Evolutionary conservation across 495 filamentous ascomycete species (phyloP), one percentile per base, ranked within the genome.

Genomic region (Aspergillus heteromorphus): DNA sequence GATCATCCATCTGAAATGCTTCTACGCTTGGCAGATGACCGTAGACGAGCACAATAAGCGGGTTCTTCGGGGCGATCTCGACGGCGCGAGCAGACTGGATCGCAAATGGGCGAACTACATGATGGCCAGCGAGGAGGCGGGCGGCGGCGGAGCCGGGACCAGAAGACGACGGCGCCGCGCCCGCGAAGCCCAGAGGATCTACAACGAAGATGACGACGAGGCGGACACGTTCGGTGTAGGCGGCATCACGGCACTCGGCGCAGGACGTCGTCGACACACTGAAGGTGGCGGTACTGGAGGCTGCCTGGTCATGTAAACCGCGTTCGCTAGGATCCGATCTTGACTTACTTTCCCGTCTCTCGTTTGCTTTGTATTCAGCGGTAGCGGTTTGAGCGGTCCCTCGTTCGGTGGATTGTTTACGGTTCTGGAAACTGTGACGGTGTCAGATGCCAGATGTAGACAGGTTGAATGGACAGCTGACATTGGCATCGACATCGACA

Each of bases 81-180:
- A 71, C 0, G 74, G 87, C 3, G 93, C 93, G 1, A 71, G 73
- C 30, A 73, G 87, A 11, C 74, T 98, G 18, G 91, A 96, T 72
- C 76, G 82, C 47, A 95, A 91, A 71, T 98, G 93, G 93, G 89
- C 85, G 0, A 87, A 95, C 29, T 92, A 91, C 58, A 97, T 97
- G 93, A 86, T 92, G 70, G 84, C 87, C 6, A 87, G 80, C 19
- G 88, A 96, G 61, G 95, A 97, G 63, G 89, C 87, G 0, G 89
- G 87, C 0, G 80, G 79, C 1, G 81, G 79, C 4, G 89, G 88
- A 2, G 81, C 80, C 0, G 82, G 83, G 1, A 70, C 75, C 0
- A 75, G 91, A 34, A 72, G 92, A 51, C 72, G 92, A 45, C 75
- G 91, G 56, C 74, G 91, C 23, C 79, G 90, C 49, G 86, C 87